Evolutionary conservation across 306 rosid genomes (phyloP).

Genomic region (Begonia masoniana): DNA sequence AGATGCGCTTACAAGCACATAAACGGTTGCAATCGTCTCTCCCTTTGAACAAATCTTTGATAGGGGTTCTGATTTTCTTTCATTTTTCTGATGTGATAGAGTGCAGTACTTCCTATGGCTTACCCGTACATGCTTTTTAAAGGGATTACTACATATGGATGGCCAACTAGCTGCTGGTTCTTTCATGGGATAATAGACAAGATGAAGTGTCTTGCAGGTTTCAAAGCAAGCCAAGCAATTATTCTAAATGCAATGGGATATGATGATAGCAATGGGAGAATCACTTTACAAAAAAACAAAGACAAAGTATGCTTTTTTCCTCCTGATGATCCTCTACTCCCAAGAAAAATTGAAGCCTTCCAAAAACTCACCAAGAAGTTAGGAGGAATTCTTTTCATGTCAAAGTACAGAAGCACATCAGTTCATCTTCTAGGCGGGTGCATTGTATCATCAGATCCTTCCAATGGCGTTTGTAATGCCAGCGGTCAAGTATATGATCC

Average conservation of each 20-base stretch:
- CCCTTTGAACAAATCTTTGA: too few species aligned
- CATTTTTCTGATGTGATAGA: conserved; percentile 14
- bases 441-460: conserved; percentile 16
- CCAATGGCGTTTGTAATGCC: conserved; percentile 22
- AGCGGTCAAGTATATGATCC: conserved; percentile 21
- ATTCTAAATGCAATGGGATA: conserved; percentile 20
- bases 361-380: conserved; percentile 20
- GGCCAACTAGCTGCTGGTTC: conserved; percentile 26
- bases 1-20: too few species aligned
- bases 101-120: conserved; percentile 25
- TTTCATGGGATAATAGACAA: conserved; percentile 25
- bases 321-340: conserved; percentile 20
- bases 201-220: conserved; percentile 14
- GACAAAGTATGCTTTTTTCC: conserved; percentile 19
- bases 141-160: conserved; percentile 24
- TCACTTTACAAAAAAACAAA: conserved; percentile 11
- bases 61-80: too few species aligned
- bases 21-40: too few species aligned
- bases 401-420: conserved; percentile 22
- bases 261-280: conserved; percentile 20
- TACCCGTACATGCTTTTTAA: conserved; percentile 22
- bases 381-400: conserved; percentile 23
- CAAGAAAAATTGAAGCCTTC: conserved; percentile 16
- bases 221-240: conserved; percentile 17
- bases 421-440: conserved; percentile 27